These are phyloP conservation scores for Colletotrichum paranaense DNA, from an alignment of 2,329 filamentous ascomycete species.

Conservation along the genomic window DNA sequence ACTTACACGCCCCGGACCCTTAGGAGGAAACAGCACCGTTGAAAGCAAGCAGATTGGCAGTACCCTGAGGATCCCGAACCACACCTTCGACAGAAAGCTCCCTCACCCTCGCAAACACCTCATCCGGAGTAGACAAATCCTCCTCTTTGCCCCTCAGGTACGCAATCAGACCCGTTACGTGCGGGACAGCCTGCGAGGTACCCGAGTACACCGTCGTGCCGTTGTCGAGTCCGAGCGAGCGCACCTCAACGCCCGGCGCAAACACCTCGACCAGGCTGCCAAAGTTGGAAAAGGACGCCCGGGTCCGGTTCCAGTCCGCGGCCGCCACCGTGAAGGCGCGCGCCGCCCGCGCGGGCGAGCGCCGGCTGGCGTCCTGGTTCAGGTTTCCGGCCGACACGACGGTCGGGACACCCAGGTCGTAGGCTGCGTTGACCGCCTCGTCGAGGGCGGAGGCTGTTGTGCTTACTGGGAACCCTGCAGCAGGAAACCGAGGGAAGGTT, in stretches of 20 bases:
- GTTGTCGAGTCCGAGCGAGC: conserved; percentile 47
- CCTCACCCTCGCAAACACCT: conserved; percentile 59
- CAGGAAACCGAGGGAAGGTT: background rate
- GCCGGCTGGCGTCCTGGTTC: conserved; percentile 42
- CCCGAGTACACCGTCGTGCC: conserved; percentile 57
- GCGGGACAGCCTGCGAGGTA: conserved; percentile 47
- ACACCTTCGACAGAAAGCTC: conserved; percentile 54
- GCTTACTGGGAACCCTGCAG: conserved; percentile 33
- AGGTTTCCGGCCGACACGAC: conserved; percentile 67
- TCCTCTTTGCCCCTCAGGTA: conserved; percentile 44
- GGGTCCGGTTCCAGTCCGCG: conserved; percentile 50
- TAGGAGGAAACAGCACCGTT: conserved; percentile 53
- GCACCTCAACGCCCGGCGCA: conserved; percentile 19
- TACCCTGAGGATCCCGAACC: conserved; percentile 53
- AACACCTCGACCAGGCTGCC: conserved; percentile 40
- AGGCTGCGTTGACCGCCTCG: conserved; percentile 58
- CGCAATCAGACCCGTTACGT: conserved; percentile 37
- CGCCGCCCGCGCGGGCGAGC: conserved; percentile 60
- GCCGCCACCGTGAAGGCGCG: conserved; percentile 65
- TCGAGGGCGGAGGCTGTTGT: conserved; percentile 57
- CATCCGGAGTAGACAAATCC: conserved; percentile 47
- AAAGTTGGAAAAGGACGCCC: conserved; percentile 62
- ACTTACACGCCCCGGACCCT: background rate
- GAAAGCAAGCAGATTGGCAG: conserved; percentile 65
- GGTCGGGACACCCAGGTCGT: conserved; percentile 58